Conservation (phyloP, 768 basidiomycete species). For the Strobilomyces echinocephalus region DNA sequence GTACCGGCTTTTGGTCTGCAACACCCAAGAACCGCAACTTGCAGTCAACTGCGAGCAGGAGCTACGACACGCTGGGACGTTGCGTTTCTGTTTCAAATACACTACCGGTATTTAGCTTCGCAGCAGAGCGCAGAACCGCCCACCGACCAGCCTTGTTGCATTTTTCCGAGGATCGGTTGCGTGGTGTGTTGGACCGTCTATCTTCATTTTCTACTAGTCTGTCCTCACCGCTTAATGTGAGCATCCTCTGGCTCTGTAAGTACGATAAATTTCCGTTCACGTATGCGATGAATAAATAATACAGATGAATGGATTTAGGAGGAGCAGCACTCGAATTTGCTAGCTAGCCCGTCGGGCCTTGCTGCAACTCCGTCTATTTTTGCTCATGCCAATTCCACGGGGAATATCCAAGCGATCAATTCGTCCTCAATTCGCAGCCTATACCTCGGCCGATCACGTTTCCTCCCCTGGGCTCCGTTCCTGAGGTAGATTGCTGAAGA, state of each 20-base stretch:
- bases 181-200: not conserved
- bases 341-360: not conserved
- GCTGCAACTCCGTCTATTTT: not conserved
- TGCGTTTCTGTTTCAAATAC: constrained; percentile 6
- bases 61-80: not conserved
- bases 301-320: not conserved
- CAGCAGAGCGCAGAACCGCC: not conserved
- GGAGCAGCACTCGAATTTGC: not conserved
- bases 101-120: not conserved
- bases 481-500: not conserved
- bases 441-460: not conserved
- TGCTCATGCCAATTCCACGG: not conserved
- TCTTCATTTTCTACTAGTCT: not conserved
- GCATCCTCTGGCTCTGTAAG: not conserved
- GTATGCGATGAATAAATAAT: not conserved
- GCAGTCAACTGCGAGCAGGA: not conserved
- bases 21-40: not conserved
- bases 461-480: not conserved
- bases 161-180: constrained; percentile 14
- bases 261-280: not conserved
- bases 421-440: constrained; percentile 1
- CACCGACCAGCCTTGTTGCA: not conserved
- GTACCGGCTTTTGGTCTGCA: too few relatives aligned
- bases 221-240: not conserved
- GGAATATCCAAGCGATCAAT: not conserved